Conservation (phyloP, 1,284 basidiomycete species). For the Schizopora paradoxa region DNA sequence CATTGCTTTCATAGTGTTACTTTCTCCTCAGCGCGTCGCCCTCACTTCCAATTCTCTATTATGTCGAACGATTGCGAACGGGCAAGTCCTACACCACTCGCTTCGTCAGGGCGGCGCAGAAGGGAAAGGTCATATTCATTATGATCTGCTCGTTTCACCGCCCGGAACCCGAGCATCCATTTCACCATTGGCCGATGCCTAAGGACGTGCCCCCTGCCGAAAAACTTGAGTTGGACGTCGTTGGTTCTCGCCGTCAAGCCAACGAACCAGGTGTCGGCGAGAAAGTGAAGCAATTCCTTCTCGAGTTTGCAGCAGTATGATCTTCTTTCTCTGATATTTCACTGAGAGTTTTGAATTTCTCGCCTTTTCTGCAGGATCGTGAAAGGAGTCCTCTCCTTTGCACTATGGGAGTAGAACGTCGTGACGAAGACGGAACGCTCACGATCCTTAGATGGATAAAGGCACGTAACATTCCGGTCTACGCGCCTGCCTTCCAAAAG, state of each 20-base stretch:
- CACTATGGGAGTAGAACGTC: conserved; percentile 39
- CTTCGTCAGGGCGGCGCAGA: conserved; percentile 73
- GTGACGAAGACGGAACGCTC: conserved; percentile 41
- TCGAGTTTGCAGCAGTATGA: conserved; percentile 36
- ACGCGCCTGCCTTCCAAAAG: conserved; percentile 75
- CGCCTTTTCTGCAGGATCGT: conserved; percentile 48
- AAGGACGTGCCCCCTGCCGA: conserved; percentile 51
- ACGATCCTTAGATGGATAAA: conserved; percentile 78
- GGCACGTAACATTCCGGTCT: conserved; percentile 60
- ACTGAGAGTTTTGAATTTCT: background rate
- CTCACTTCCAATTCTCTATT: conserved; percentile 76
- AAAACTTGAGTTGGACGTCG: conserved; percentile 59
- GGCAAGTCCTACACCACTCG: conserved; percentile 71
- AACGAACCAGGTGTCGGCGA: conserved; percentile 32
- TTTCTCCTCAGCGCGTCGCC: conserved; percentile 77
- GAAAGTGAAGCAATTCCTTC: conserved; percentile 28
- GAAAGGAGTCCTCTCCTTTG: conserved; percentile 64
- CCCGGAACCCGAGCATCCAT: conserved; percentile 71
- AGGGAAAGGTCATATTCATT: conserved; percentile 73
- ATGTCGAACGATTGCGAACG: conserved; percentile 81
- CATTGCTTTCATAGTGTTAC: conserved; percentile 53
- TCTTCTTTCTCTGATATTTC: background rate
- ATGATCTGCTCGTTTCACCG: conserved; percentile 83
- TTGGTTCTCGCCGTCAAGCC: conserved; percentile 33
- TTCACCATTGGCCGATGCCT: conserved; percentile 62